A percentile compares a stretch with the other conserved stretches of the same genome.
Evolutionary conservation across 1,284 basidiomycete species (phyloP).

Genomic region (Psilocybe mexicana): DNA sequence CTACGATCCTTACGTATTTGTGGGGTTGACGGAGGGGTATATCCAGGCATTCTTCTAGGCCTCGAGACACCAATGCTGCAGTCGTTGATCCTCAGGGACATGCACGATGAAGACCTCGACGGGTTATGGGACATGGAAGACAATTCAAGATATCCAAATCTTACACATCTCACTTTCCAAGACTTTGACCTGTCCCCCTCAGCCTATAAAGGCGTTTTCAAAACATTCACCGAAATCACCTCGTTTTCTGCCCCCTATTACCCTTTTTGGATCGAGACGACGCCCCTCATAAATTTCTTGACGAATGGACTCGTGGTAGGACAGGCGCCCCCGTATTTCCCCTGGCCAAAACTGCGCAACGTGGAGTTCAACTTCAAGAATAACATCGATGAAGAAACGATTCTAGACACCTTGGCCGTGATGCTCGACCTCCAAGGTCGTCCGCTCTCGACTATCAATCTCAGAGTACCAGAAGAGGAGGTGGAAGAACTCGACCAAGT

Average conservation of each 20-base stretch:
- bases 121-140: constrained; percentile 25
- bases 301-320: constrained; percentile 12
- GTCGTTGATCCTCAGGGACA: constrained; percentile 37
- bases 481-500: constrained; percentile 10
- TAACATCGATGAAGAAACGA: constrained; percentile 23
- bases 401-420: constrained; percentile 26
- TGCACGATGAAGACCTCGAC: constrained; percentile 39
- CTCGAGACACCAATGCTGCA: constrained; percentile 36
- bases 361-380: constrained; percentile 30
- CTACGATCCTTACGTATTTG: constrained; percentile 39
- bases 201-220: constrained; percentile 32
- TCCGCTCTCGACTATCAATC: constrained; percentile 10
- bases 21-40: constrained; percentile 32
- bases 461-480: constrained; percentile 11
- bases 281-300: constrained; percentile 20
- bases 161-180: constrained; percentile 34
- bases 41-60: constrained; percentile 32
- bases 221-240: constrained; percentile 34
- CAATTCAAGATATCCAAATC: constrained; percentile 28
- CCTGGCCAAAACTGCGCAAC: constrained; percentile 37
- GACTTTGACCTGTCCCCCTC: constrained; percentile 37
- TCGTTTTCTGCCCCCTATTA: constrained; percentile 29
- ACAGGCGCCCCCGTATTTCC: constrained; percentile 14
- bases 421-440: constrained; percentile 18
- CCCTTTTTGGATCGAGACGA: constrained; percentile 23